Evolutionary conservation across 1,139 yeast species (phyloP), one percentile per base, ranked within the genome.

Genomic region (Suzukiozyma palmioleophila): DNA sequence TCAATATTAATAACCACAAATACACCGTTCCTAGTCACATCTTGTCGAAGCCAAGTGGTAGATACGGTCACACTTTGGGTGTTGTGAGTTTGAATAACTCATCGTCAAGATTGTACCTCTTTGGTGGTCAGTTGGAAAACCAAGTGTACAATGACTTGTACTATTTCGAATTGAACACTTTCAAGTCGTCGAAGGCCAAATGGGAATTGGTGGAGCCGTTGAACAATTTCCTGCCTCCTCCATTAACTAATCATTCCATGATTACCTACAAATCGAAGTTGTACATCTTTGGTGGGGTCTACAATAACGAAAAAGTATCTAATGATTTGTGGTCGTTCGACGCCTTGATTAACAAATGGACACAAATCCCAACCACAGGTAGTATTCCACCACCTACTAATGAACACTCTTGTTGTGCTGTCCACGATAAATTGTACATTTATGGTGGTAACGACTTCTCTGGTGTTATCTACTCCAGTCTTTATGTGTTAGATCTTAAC

Each of bases 81-180:
- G 73, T 75, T 6, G 73, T 80, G 42, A 77, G 82, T 11, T 68
- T 82, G 39, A 79, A 79, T 41, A 79, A 79, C 44, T 69, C 75
- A 48, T 84, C 86, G 38, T 82, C 94, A 5, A 76, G 83, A 48
- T 72, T 94, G 38, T 92, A 82, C 59, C 73, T 92, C 9, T 92
- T 89, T 65, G 99, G 98, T 39, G 99, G 99, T 39, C 97, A 92
- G 60, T 75, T 89, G 50, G 97, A 92, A 56, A 89, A 86, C 54
- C 79, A 79, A 43, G 87, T 84, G 44, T 90, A 87, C 60, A 82
- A 84, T 58, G 98, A 92, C 58, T 66, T 92, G 55, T 83, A 84
- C 65, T 79, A 79, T 47, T 92, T 88, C 62, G 97, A 92, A 59
- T 72, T 92, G 50, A 85, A 94, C 36, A 80, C 90, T n/a, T 84